Evolutionary conservation across 208 protist genomes (phyloP).

Genomic region (Vickermania ingenoplastis): DNA sequence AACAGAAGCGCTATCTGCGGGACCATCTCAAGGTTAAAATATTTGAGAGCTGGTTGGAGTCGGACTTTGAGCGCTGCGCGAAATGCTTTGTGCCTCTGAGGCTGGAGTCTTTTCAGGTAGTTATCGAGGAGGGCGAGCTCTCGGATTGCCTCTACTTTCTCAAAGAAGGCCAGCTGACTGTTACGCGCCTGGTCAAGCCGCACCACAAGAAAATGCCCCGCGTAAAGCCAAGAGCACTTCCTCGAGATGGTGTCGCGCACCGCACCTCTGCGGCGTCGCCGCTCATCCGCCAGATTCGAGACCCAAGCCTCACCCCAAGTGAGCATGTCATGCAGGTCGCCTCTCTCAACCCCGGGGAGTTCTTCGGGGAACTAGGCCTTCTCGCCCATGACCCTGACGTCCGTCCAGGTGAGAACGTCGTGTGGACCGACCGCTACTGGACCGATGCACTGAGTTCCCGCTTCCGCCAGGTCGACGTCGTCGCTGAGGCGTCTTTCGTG

Average conservation of each 20-base stretch:
- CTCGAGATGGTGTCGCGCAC: not conserved
- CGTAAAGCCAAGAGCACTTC: not conserved
- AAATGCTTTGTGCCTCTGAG: conserved; percentile 40
- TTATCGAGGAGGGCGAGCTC: conserved; percentile 40
- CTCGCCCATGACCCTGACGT: conserved; percentile 51
- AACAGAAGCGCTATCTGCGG: conserved; percentile 24
- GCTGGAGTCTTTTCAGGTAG: conserved; percentile 20
- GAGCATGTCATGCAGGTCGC: conserved; percentile 45
- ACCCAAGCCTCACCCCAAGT: not conserved
- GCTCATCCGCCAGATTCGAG: not conserved
- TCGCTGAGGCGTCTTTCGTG: conserved; percentile 8
- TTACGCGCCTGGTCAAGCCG: conserved; percentile 28
- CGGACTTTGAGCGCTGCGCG: conserved; percentile 16
- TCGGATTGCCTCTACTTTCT: conserved; percentile 67
- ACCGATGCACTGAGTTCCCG: conserved; percentile 18
- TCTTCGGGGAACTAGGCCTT: conserved; percentile 63
- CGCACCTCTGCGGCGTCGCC: not conserved
- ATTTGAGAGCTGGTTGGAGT: conserved; percentile 15
- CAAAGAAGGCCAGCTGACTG: conserved; percentile 31
- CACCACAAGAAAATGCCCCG: not conserved
- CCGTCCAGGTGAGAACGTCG: conserved; percentile 30
- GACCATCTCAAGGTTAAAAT: conserved; percentile 17
- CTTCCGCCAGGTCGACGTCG: conserved; percentile 8
- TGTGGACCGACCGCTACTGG: conserved; percentile 58
- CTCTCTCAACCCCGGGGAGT: conserved; percentile 41